phyloP scores from a whole-genome alignment of 441 rosid genomes.

The Biscutella laevigata region DNA sequence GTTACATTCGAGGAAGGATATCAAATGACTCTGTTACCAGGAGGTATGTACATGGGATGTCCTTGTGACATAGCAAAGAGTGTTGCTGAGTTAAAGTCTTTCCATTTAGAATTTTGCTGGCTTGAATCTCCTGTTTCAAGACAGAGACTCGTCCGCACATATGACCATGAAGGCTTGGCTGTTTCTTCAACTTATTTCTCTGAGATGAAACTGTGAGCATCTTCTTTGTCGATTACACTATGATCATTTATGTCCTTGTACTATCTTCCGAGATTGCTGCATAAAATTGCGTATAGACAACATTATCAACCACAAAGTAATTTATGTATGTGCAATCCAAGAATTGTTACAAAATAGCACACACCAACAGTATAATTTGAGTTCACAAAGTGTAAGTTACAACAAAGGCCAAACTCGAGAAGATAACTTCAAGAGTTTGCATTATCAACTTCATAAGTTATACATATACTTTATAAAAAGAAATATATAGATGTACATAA shows the following conservation, averaged over 20 bases:
- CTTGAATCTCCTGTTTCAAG: constrained; percentile 56
- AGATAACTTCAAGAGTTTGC: constrained; percentile 22
- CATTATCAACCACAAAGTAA: no score
- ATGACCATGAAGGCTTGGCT: constrained; percentile 72
- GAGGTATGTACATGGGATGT: constrained; percentile 89
- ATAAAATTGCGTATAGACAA: no score
- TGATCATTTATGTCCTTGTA: background rate
- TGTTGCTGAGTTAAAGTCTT: constrained; percentile 58
- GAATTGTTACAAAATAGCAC: no score
- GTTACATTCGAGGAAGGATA: constrained; percentile 63
- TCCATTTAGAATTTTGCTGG: constrained; percentile 90
- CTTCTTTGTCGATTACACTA: no score
- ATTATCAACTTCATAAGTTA: background rate
- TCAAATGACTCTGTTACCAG: constrained; percentile 59
- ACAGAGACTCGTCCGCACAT: constrained; percentile 81
- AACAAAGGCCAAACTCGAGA: constrained; percentile 20
- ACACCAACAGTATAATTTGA: constrained; percentile 3
- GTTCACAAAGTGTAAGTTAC: constrained; percentile 13
- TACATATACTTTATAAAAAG: background rate
- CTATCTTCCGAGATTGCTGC: no score
- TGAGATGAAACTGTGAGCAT: constrained; percentile 45
- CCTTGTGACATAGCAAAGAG: constrained; percentile 57
- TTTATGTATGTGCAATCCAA: no score
- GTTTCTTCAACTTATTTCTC: constrained; percentile 72
- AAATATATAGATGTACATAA: constrained; percentile 4